Base-by-base conservation (phyloP, 2,329 filamentous ascomycete species). In the Aureobasidium mangrovei region DNA sequence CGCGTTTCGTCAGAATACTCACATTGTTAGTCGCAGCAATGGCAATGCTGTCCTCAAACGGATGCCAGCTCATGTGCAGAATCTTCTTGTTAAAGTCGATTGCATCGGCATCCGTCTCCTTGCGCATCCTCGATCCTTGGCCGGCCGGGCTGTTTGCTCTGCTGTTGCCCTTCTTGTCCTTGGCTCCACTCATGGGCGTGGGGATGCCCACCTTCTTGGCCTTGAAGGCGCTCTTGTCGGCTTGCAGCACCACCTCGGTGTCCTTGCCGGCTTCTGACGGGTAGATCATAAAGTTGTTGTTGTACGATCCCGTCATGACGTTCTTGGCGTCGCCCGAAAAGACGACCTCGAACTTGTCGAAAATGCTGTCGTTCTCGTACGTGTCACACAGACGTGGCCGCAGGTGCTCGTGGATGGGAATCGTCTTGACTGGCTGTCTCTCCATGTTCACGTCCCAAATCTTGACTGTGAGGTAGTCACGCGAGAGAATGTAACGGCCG, bases 1-100 rank as follows among this genome's bases (percentile, higher is more conserved):
- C 18, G 10, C 18, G 41, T 45, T 31, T 29, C 28, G 44, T 32
- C 18, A 39, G 55, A 12, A 57, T 27, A 49, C 91, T 86, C 75
- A 97, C 93, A 74, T 98, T 98, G 79, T 98, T 98, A 60, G 93
- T 98, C 58, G 93, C 93, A 63, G 93, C 93, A 77, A 98, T 98
- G 56, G 93, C 93, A 74, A 98, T 98, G 75, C 91, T 97, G 75
- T 98, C 91, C 74, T 98, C 93, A 66, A 94, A 96, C 46, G 93
- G 93, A 83, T 98, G 93, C 93, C 93, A 98, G 75, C 91, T 97
- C 93, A 98, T 98, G 72, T 98, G 93, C 68, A 98, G 71, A 65
- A 98, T 98, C 82, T 98, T 98, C 82, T 97, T 98, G 80, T 97
- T 97, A 74, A 97, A 98, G 73, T 98, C 93, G 72, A 97, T 97